A percentile compares a stretch with the other conserved stretches of the same genome.
These are phyloP conservation scores for Apiotrichum gracile DNA, from an alignment of 1,284 basidiomycete genomes.

Conservation along the genomic window DNA sequence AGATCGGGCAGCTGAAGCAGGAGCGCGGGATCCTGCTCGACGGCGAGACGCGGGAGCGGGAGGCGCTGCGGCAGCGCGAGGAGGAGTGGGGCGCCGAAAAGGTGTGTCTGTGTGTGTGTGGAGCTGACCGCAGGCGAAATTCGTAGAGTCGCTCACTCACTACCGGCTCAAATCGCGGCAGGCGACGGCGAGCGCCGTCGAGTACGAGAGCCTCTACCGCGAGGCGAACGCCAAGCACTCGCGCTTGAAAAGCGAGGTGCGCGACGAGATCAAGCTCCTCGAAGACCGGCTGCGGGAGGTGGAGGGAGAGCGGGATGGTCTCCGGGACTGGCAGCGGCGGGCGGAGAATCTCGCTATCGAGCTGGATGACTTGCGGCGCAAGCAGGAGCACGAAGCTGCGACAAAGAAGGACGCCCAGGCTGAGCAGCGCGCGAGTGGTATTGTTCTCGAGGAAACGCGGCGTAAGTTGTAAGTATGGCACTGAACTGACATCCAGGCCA, in stretches of 20 bases:
- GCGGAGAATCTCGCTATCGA: slow-evolving; percentile 37
- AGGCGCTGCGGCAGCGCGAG: slow-evolving; percentile 21
- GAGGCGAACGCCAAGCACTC: background rate
- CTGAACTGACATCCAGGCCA: slow-evolving; percentile 26
- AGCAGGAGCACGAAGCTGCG: slow-evolving; percentile 18
- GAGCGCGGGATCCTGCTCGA: slow-evolving; percentile 27
- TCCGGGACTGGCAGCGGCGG: slow-evolving; percentile 31
- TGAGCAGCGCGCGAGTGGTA: slow-evolving; percentile 23
- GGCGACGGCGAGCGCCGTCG: background rate
- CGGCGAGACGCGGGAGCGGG: slow-evolving; percentile 21
- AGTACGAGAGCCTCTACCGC: background rate
- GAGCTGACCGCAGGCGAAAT: background rate
- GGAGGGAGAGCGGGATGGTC: slow-evolving; percentile 25
- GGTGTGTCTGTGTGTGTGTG: slow-evolving; percentile 16
- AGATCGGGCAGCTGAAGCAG: slow-evolving; percentile 24
- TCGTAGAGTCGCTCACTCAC: background rate
- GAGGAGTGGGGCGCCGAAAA: slow-evolving; percentile 28
- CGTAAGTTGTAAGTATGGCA: slow-evolving; percentile 22
- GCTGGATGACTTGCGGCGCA: slow-evolving; percentile 37
- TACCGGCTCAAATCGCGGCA: background rate
- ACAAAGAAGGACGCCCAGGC: slow-evolving; percentile 16
- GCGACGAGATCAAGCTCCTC: slow-evolving; percentile 23
- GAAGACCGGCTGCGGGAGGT: slow-evolving; percentile 24
- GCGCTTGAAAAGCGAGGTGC: slow-evolving; percentile 2
- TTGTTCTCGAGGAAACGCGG: slow-evolving; percentile 32